Evolutionary conservation across 305 asterid genomes (phyloP).

Genomic region (Solanum hybrid): DNA sequence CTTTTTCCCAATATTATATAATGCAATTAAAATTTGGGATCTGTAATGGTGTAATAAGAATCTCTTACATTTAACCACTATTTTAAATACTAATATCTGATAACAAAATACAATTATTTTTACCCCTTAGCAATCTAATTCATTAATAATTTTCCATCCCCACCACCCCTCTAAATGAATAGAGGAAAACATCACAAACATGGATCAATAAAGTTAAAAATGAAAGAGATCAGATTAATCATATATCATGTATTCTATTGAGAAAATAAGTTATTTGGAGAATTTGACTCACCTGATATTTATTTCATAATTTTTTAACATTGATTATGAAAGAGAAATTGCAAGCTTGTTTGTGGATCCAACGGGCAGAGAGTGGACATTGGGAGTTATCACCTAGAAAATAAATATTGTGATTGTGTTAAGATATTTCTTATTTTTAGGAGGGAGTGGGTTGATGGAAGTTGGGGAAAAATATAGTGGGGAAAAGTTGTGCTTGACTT

Average conservation of each 20-base stretch:
- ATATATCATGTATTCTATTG: neutral
- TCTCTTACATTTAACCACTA: neutral
- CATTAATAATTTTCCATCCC: neutral
- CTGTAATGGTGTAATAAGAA: neutral
- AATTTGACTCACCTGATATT: neutral
- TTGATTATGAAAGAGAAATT: neutral
- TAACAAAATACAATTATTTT: no score
- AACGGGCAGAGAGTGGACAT: neutral
- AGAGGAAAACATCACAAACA: neutral
- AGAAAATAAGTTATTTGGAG: neutral
- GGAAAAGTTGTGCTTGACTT: neutral
- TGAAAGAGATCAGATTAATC: neutral
- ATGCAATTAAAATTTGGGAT: neutral
- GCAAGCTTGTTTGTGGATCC: neutral
- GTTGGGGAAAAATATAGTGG: neutral
- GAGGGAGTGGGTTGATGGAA: neutral
- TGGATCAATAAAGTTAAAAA: neutral
- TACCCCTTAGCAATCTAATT: neutral
- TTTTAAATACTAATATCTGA: no score
- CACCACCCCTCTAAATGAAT: neutral
- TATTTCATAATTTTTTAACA: neutral
- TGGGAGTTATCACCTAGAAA: neutral
- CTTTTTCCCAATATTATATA: neutral
- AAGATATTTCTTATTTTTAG: neutral
- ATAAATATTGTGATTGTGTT: neutral